Conservation (phyloP, 331 rosid species). For the Telfairia occidentalis region DNA sequence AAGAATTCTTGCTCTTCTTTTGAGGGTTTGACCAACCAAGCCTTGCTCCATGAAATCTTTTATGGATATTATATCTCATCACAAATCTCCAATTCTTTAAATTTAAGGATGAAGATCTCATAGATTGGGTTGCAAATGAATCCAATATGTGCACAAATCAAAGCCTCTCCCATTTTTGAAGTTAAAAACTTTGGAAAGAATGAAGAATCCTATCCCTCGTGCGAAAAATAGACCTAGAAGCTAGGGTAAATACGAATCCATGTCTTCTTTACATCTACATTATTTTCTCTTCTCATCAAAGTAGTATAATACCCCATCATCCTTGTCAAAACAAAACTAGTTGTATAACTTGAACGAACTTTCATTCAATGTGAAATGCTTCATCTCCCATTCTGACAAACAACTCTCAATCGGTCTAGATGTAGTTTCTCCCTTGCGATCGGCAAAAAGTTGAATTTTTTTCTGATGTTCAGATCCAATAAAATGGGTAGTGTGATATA, state of each 20-base stretch:
- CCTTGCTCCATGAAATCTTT: neutral
- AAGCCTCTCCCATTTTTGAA: neutral
- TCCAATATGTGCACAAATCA: neutral
- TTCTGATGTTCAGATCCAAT: too few species aligned
- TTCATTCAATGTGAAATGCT: too few species aligned
- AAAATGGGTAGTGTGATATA: neutral
- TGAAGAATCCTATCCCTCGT: neutral
- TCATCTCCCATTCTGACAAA: neutral
- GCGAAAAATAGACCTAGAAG: too few species aligned
- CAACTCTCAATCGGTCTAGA: neutral
- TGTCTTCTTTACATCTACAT: neutral
- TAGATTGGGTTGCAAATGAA: too few species aligned
- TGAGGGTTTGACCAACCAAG: neutral
- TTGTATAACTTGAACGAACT: too few species aligned
- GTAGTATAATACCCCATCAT: neutral
- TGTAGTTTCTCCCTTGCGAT: too few species aligned
- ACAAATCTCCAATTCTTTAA: neutral
- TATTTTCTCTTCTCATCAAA: neutral
- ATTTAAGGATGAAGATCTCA: too few species aligned
- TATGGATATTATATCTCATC: neutral
- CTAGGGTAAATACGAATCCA: neutral
- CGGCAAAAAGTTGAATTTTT: too few species aligned
- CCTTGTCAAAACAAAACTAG: too few species aligned
- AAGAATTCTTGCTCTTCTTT: neutral
- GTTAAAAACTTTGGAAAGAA: neutral